phyloP scores from a whole-genome alignment of 1,139 yeast genomes.

The Geotrichum reessii region DNA sequence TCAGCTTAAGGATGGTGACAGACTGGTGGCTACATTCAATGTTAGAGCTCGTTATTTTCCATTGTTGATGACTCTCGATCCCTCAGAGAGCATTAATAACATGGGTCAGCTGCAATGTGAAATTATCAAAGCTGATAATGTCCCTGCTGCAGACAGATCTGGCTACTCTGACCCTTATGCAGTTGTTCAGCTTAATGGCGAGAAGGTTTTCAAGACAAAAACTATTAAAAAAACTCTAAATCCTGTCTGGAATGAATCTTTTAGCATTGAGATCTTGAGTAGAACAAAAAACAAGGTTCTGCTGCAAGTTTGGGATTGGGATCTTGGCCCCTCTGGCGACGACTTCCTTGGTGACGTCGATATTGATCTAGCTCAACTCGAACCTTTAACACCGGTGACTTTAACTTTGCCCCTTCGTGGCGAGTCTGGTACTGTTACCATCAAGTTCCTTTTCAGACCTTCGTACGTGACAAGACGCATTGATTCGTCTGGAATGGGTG shows the following conservation, averaged over 20 bases:
- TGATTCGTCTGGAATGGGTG: conserved; percentile 23
- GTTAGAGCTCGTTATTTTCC: conserved; percentile 80
- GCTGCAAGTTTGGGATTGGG: conserved; percentile 78
- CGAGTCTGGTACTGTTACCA: conserved; percentile 53
- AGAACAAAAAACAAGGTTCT: conserved; percentile 56
- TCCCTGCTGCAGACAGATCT: conserved; percentile 77
- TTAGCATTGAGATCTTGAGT: conserved; percentile 49
- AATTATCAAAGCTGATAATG: conserved; percentile 58
- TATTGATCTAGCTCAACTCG: conserved; percentile 55
- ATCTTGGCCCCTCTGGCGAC: conserved; percentile 78
- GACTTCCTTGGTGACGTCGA: conserved; percentile 71
- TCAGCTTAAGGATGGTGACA: conserved; percentile 44
- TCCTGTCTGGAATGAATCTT: conserved; percentile 77
- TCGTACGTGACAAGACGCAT: conserved; percentile 52
- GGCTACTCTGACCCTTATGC: conserved; percentile 93
- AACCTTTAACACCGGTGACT: conserved; percentile 50
- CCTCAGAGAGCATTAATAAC: conserved; percentile 68
- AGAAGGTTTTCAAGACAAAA: conserved; percentile 64
- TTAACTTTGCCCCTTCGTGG: conserved; percentile 49
- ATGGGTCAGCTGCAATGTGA: conserved; percentile 67
- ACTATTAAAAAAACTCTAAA: conserved; percentile 77
- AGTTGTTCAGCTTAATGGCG: conserved; percentile 59
- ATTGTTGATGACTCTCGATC: conserved; percentile 54
- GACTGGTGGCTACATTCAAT: conserved; percentile 51
- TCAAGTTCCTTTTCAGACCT: conserved; percentile 63